These are phyloP conservation scores for Fusarium udum DNA, from an alignment of 2,329 filamentous ascomycete genomes.

Conservation along the genomic window DNA sequence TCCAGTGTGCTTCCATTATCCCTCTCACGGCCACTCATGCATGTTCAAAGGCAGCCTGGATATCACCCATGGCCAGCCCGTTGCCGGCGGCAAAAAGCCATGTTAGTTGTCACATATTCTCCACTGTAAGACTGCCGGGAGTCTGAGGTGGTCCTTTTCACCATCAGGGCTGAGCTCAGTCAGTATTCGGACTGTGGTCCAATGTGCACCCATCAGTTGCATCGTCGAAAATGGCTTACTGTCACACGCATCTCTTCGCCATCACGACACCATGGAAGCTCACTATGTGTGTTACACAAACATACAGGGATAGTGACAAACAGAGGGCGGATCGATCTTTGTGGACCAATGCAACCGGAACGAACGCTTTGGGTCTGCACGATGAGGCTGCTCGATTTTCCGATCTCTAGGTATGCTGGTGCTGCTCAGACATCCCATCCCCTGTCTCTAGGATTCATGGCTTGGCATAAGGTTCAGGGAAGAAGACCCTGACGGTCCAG, in stretches of 20 bases:
- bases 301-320: slow-evolving; percentile 35
- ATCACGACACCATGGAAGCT: slow-evolving; percentile 28
- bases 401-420: slow-evolving; percentile 11
- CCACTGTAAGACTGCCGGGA: slow-evolving; percentile 24
- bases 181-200: neutral
- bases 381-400: slow-evolving; percentile 29
- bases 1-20: neutral
- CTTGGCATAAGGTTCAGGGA: slow-evolving; percentile 8
- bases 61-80: slow-evolving; percentile 9
- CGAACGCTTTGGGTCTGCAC: slow-evolving; percentile 26
- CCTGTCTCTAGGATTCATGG: neutral
- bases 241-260: slow-evolving; percentile 17
- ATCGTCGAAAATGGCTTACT: neutral
- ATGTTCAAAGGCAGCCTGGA: slow-evolving; percentile 5
- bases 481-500: neutral
- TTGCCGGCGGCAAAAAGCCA: slow-evolving; percentile 34
- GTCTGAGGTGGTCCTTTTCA: neutral
- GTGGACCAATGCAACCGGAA: slow-evolving; percentile 32
- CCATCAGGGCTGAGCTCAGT: neutral
- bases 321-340: slow-evolving; percentile 35
- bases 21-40: slow-evolving; percentile 7
- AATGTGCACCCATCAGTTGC: neutral
- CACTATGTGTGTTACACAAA: slow-evolving; percentile 36
- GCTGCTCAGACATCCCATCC: neutral
- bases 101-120: slow-evolving; percentile 26